Evolutionary conservation across 352 stramenopile genomes (phyloP), one percentile per base, ranked within the genome.

Genomic region (Globisporangium sylvaticum): DNA sequence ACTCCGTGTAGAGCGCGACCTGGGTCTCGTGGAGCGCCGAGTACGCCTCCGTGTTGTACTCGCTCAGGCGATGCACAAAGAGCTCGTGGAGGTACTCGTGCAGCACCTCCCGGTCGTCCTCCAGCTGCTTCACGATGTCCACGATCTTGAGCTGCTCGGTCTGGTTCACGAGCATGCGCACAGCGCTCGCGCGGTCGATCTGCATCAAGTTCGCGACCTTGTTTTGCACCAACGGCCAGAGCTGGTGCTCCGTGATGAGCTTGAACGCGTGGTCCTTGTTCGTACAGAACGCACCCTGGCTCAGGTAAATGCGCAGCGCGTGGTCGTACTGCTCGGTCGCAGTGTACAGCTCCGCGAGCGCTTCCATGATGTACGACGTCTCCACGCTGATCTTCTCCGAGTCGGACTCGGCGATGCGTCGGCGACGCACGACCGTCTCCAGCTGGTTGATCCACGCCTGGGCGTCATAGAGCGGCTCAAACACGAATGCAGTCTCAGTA

Each of bases 251-350:
- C 0, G 74, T 81, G 72, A 95, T 93, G 53, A 95, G 75, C 70
- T 91, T 88, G 64, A 95, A 95, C 18, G 81, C 87, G 48, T 91
- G 83, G 37, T 93, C 87, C 68, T 95, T 95, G 79, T 92, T 92
- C 9, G 81, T 89, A 67, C 87, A 95, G 54, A 88, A 88, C n/a
- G 85, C 74, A 48, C 84, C 87, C 72, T 93, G 87, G 69, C 82
- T 93, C 52, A 95, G 57, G 64, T 95, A 95, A 65, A 95, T 95
- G 4, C 87, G 87, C 37, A 95, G 66, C 9, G 87, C 87, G 61
- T 95, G 76, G 18, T 95, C 87, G 55, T 88, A 93, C 55, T 95
- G 87, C 65, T 91, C 84, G 0, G 83, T 93, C 8, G 84, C 79
- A 12, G 87, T 90, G 66, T 95, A 95, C 31, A 95, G 65, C 52